Conservation (phyloP, 768 basidiomycete species). For the Psilocybe subaeruginosa region DNA sequence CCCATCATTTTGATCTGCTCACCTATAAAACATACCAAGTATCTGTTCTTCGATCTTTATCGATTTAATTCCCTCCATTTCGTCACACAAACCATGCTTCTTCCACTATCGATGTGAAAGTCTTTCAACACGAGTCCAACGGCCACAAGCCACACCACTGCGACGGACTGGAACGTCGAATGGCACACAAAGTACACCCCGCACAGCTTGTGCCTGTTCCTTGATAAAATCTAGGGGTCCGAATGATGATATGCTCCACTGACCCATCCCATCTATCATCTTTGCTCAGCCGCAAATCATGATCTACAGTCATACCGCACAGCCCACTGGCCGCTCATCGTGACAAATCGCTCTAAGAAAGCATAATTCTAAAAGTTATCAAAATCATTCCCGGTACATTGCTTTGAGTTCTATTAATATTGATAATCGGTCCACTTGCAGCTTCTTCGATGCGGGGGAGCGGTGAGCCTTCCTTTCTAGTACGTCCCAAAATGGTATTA, state of each 20-base stretch:
- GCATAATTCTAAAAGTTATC: too few species aligned
- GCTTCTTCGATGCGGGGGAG: conserved; percentile 2
- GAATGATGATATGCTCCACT: neutral
- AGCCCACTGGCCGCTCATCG: neutral
- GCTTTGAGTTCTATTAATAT: neutral
- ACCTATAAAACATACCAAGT: conserved; percentile 3
- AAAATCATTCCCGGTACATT: neutral
- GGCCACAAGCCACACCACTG: neutral
- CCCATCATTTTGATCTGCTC: neutral
- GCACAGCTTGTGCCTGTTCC: conserved; percentile 3
- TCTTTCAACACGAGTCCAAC: conserved; percentile 2
- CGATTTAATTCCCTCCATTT: neutral
- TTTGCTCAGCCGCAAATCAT: neutral
- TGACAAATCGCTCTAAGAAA: neutral
- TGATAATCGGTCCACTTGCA: neutral
- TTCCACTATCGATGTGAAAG: conserved; percentile 11
- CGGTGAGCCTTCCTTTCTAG: neutral
- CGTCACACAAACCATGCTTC: conserved; percentile 4
- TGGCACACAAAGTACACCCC: neutral
- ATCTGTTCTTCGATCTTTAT: neutral
- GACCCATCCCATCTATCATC: too few species aligned
- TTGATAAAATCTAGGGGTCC: neutral
- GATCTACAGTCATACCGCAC: neutral
- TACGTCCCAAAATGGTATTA: neutral
- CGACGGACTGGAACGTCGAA: neutral